Evolutionary conservation across 805 yeast species (phyloP), one percentile per base, ranked within the genome.

Genomic region (Nakazawaea wyomingensis): DNA sequence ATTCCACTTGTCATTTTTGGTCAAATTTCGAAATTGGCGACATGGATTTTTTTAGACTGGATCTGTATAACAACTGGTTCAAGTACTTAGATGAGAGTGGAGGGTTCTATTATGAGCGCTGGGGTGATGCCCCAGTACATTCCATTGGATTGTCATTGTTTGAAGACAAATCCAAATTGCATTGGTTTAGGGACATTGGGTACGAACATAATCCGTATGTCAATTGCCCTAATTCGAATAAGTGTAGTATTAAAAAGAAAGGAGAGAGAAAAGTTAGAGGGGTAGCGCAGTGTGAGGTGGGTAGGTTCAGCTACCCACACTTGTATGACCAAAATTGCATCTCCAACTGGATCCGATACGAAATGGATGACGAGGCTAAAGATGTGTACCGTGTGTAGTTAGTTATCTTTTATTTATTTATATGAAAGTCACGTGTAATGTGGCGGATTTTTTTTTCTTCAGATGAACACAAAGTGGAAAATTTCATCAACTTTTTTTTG

Each of bases 91-190:
- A 87, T 45, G 48, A 68, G 3, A 61, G 80, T 1, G 93, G 95
- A 16, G 91, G 91, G 4, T 87, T 87, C 54, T 88, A 85, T 59
- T 88, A 88, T 54, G 96, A 89, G 59, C 64, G 96, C 44, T 87
- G 96, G 96, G 96, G 96, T 3, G 96, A 87, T 65, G 96, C 95
- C 0, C 96, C 96, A 0, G 93, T 87, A 1, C 93, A 86, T 57
- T 78, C 89, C 3, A 54, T 88, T 34, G 96, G 91, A 0, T 61
- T 86, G 28, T 76, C 78, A 6, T 56, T 86, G 40, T 85, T 88
- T 56, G 85, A 82, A 6, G 88, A 83, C 52, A 81, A 76, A 51
- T 59, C 66, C 7, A 70, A 74, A 42, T 71, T 88, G 29, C 96
- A 88, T 56, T 88, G 95, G 93, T 89, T 89, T 57, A 73, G 87